Evolutionary conservation across 73 alveolate species (phyloP).

Genomic region (Halteria grandinella): DNA sequence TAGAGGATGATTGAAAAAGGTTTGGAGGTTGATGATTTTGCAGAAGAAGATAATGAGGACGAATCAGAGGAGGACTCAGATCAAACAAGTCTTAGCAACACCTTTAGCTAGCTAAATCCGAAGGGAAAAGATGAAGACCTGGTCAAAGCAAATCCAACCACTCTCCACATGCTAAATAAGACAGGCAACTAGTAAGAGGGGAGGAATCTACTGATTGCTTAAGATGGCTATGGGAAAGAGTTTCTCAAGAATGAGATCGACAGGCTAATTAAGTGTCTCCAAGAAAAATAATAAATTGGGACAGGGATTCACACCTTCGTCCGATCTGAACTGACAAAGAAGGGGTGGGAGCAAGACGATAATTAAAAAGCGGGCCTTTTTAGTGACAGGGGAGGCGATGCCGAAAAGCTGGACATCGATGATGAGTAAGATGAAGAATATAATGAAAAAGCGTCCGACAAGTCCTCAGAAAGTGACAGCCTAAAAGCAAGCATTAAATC

Average conservation of each 20-base stretch:
- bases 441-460: not conserved
- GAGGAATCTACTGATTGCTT: slow-evolving; percentile 29
- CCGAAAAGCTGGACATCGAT: slow-evolving; percentile 11
- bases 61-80: slow-evolving; percentile 36
- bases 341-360: slow-evolving; percentile 44
- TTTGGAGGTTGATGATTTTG: slow-evolving; percentile 5
- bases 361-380: slow-evolving; percentile 32
- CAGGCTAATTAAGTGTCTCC: slow-evolving; percentile 10
- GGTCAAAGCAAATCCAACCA: no score
- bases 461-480: slow-evolving; percentile 22
- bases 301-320: slow-evolving; percentile 22
- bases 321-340: slow-evolving; percentile 40
- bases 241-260: slow-evolving; percentile 39
- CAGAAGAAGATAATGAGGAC: slow-evolving; percentile 26
- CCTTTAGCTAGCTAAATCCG: no score
- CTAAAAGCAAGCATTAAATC: slow-evolving; percentile 32
- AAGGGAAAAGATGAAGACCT: no score
- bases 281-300: slow-evolving; percentile 16
- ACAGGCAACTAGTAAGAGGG: no score
- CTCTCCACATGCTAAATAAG: no score
- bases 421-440: slow-evolving; percentile 33
- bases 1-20: slow-evolving; percentile 5
- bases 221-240: slow-evolving; percentile 49
- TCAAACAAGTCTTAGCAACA: slow-evolving; percentile 14
- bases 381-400: slow-evolving; percentile 46